phyloP scores from a whole-genome alignment of 495 filamentous ascomycete genomes.

The Podospora pseudoanserina region DNA sequence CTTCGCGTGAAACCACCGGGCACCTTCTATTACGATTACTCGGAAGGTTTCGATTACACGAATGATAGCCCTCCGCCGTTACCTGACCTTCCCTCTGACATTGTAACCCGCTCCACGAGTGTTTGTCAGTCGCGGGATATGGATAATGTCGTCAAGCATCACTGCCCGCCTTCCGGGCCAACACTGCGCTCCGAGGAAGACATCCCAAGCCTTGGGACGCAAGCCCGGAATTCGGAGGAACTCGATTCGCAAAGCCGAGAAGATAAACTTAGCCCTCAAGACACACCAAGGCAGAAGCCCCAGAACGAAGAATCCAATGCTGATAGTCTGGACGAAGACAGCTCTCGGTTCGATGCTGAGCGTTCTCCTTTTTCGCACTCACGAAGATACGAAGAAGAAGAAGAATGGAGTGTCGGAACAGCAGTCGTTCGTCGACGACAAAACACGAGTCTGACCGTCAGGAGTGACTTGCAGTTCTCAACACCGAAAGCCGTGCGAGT shows the following conservation, averaged over 20 bases:
- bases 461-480: background rate
- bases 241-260: background rate
- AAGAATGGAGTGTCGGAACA: background rate
- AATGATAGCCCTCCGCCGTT: background rate
- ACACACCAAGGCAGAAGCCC: background rate
- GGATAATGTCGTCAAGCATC: background rate
- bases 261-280: background rate
- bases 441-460: background rate
- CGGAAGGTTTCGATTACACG: constrained; percentile 44
- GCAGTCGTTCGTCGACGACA: background rate
- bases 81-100: background rate
- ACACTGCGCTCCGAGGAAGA: background rate
- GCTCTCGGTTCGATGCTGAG: background rate
- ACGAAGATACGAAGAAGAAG: background rate
- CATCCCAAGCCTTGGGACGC: background rate
- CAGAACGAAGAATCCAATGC: background rate
- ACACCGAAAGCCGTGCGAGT: background rate
- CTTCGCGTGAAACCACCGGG: constrained; percentile 7
- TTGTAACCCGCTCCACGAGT: background rate
- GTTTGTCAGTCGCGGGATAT: background rate
- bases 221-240: background rate
- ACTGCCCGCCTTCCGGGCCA: background rate
- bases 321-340: background rate
- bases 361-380: background rate
- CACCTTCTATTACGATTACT: constrained; percentile 50